phyloP scores from a whole-genome alignment of 1,284 basidiomycete genomes.

The Boletus albobrunnescens region DNA sequence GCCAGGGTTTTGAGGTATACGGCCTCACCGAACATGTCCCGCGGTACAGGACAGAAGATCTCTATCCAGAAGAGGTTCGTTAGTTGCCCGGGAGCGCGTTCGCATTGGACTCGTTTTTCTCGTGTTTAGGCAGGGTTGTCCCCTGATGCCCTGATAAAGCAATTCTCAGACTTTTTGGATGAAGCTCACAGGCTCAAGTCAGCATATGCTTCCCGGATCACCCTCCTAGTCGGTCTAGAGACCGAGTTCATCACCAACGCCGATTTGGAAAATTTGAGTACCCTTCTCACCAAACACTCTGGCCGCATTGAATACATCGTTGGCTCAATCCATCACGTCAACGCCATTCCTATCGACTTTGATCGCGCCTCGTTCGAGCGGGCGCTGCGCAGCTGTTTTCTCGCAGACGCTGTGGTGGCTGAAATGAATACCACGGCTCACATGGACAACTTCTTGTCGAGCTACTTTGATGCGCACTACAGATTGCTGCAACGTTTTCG shows the following conservation, averaged over 20 bases:
- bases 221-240: conserved; percentile 86
- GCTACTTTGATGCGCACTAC: conserved; percentile 84
- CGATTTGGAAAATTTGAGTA: conserved; percentile 61
- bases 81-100: conserved; percentile 6
- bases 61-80: conserved; percentile 93
- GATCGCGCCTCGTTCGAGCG: conserved; percentile 68
- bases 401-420: conserved; percentile 28
- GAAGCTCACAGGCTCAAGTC: conserved; percentile 76
- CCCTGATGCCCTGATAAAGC: conserved; percentile 45
- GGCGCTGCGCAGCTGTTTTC: conserved; percentile 45
- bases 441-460: conserved; percentile 51
- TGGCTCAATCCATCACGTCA: conserved; percentile 91
- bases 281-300: conserved; percentile 43
- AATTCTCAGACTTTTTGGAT: conserved; percentile 66
- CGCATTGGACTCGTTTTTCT: conserved; percentile 15
- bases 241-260: conserved; percentile 80
- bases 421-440: conserved; percentile 24
- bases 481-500: conserved; percentile 63
- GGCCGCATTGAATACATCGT: conserved; percentile 83
- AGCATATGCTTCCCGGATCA: conserved; percentile 58
- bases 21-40: conserved; percentile 95
- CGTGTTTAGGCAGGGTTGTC: conserved; percentile 45
- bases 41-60: conserved; percentile 72
- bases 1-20: conserved; percentile 76
- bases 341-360: conserved; percentile 90